Evolutionary conservation across 306 rosid species (phyloP).

Genomic region (Sesbania bispinosa): DNA sequence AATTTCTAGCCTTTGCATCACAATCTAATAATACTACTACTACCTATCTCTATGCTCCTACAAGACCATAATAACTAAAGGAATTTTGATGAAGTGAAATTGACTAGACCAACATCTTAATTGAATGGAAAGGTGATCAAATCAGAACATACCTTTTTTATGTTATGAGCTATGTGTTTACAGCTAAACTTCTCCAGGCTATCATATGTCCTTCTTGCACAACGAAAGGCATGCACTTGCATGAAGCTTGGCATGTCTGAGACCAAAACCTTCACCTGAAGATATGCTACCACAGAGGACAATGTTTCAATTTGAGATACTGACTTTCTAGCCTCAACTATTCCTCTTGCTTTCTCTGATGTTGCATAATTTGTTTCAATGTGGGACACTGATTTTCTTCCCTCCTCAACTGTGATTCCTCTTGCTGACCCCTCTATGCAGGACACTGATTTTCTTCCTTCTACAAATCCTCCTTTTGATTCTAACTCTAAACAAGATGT

Average conservation of each 20-base stretch:
- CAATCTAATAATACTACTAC: background rate
- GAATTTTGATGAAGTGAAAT: constrained; percentile 1
- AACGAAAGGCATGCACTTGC: constrained; percentile 90
- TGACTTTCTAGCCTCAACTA: constrained; percentile 63
- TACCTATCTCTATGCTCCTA: background rate
- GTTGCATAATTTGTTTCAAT: constrained; percentile 16
- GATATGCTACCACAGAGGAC: constrained; percentile 58
- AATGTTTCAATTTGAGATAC: constrained; percentile 80
- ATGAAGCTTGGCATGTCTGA: constrained; percentile 89
- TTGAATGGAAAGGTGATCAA: too few species aligned
- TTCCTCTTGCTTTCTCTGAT: background rate
- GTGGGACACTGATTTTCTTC: constrained; percentile 41
- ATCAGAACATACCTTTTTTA: constrained; percentile 86
- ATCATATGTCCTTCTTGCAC: constrained; percentile 75
- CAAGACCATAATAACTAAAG: background rate
- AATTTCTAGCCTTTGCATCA: background rate
- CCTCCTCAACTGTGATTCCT: constrained; percentile 29
- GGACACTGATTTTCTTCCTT: constrained; percentile 43
- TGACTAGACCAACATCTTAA: background rate
- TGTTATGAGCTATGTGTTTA: constrained; percentile 73
- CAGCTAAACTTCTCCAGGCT: constrained; percentile 79
- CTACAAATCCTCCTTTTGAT: constrained; percentile 32
- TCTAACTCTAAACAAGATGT: constrained; percentile 35
- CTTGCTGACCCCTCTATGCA: constrained; percentile 13
- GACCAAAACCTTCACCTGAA: constrained; percentile 79